Conservation (phyloP, 768 basidiomycete genomes). For the Baorangia bicolor region DNA sequence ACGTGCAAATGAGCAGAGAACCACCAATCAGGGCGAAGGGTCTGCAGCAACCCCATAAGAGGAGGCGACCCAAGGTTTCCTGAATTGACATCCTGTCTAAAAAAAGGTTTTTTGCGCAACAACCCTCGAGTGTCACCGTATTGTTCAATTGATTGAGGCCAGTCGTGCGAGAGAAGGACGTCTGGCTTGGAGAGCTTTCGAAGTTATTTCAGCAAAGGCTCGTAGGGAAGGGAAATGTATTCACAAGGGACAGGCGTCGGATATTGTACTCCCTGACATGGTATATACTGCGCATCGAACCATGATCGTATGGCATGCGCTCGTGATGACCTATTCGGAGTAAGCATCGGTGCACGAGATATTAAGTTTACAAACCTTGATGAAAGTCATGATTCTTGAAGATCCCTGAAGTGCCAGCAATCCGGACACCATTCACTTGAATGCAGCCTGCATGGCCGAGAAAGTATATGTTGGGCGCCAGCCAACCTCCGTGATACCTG, state of each 20-base stretch:
- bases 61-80: constrained; percentile 86
- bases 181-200: constrained; percentile 56
- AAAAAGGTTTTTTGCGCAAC: constrained; percentile 74
- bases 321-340: constrained; percentile 68
- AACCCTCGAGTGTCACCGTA: constrained; percentile 69
- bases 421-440: constrained; percentile 81
- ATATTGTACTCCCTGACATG: constrained; percentile 88
- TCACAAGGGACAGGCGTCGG: constrained; percentile 69
- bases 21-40: constrained; percentile 82
- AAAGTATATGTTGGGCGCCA: constrained; percentile 96
- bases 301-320: constrained; percentile 72
- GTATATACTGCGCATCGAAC: constrained; percentile 79
- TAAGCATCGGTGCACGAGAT: constrained; percentile 2
- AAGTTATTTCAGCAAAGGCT: not conserved
- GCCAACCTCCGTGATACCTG: constrained; percentile 96
- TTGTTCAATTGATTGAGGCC: constrained; percentile 85
- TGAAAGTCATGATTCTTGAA: constrained; percentile 77
- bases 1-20: constrained; percentile 91
- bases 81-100: constrained; percentile 62
- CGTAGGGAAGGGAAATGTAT: constrained; percentile 13
- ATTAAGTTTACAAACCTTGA: constrained; percentile 44
- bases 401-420: constrained; percentile 92
- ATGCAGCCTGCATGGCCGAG: constrained; percentile 90
- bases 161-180: constrained; percentile 95
- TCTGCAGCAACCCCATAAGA: constrained; percentile 70